Percentiles rank a stretch among this genome's conserved stretches.
Conservation (phyloP, 2,329 filamentous ascomycete genomes). For the Aspergillus tanneri region DNA sequence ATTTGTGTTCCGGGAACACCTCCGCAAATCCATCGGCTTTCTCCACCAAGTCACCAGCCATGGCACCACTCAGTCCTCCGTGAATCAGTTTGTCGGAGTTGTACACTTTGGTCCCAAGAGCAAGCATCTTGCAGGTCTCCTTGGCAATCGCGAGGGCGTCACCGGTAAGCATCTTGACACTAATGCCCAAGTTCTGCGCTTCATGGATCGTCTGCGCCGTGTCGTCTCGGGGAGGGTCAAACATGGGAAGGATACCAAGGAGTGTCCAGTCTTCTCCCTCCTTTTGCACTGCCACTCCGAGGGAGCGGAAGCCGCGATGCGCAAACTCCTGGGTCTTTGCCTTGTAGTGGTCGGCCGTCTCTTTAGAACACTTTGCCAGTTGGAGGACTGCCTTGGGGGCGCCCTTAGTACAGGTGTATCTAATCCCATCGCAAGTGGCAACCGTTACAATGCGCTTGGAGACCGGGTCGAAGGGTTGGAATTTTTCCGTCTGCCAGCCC, state of each 20-base stretch:
- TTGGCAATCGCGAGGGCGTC: constrained; percentile 77
- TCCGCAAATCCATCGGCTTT: constrained; percentile 72
- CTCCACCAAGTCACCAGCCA: constrained; percentile 73
- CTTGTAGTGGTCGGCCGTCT: constrained; percentile 65
- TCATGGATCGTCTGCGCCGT: constrained; percentile 75
- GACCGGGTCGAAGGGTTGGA: constrained; percentile 69
- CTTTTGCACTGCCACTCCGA: constrained; percentile 75
- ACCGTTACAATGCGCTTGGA: constrained; percentile 75
- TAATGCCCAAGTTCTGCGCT: constrained; percentile 71
- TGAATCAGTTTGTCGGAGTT: constrained; percentile 76
- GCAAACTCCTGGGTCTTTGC: constrained; percentile 73
- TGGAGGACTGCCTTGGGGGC: constrained; percentile 72
- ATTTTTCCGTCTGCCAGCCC: constrained; percentile 74
- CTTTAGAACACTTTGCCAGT: constrained; percentile 65
- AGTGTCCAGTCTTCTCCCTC: constrained; percentile 71
- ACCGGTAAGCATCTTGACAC: constrained; percentile 79
- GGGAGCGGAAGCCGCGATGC: constrained; percentile 73
- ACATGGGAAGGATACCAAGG: constrained; percentile 76
- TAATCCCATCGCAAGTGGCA: constrained; percentile 66
- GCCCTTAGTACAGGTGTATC: constrained; percentile 73
- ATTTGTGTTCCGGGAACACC: constrained; percentile 74
- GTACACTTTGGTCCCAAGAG: constrained; percentile 75
- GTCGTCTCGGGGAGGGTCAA: constrained; percentile 75
- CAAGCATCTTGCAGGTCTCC: constrained; percentile 79
- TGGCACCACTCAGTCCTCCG: constrained; percentile 69